Base-by-base conservation (phyloP, 306 rosid species). In the Pterocarpus macrocarpus region DNA sequence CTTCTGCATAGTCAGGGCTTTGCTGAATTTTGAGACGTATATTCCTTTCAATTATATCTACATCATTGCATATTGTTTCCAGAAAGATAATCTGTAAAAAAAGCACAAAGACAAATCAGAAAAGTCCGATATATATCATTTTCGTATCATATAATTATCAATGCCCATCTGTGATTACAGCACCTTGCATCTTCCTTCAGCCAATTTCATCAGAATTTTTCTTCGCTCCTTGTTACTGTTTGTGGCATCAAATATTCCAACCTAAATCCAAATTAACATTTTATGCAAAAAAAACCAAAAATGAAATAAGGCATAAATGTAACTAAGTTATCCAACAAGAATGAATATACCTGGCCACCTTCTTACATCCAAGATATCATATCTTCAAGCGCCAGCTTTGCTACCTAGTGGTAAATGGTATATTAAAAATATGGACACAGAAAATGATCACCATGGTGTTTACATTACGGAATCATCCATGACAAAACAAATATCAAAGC, bases 111-210 rank as follows among this genome's bases (percentile, higher is more conserved):
- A 73, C 39, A 73, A 34, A 81, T 78, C 35, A 82, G 64, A 79
- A 43, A 69, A 70, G 72, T 73, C 73, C 32, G 17, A 58, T 35
- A 61, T 8, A 68, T 17, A 44, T 39, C 16, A 80, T 76, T 61
- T 68, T 84, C 73, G 70, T 35, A 64, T 52, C 57, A 86, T 45
- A 50, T 47, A 69, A 32, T 79, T 64, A 76, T 75, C 82, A 13
- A 59, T 77, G 72, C 36, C 79, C 58, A 67, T 67, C 83, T 17
- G 53, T 17, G 68, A 83, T 61, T 55, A 79, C 63, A 65, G 73
- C 90, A 96, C 98, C 98, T 94, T 94, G 94, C 99, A 96, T 84
- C 94, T 90, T 80, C 97, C 97, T 90, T 96, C 97, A 72, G 99
- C 97, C 92, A 95, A 69, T 88, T 92, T 92, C 97, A 95, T 92